phyloP scores from a whole-genome alignment of 75 land plant species.

The Adiantum capillusveneris region DNA sequence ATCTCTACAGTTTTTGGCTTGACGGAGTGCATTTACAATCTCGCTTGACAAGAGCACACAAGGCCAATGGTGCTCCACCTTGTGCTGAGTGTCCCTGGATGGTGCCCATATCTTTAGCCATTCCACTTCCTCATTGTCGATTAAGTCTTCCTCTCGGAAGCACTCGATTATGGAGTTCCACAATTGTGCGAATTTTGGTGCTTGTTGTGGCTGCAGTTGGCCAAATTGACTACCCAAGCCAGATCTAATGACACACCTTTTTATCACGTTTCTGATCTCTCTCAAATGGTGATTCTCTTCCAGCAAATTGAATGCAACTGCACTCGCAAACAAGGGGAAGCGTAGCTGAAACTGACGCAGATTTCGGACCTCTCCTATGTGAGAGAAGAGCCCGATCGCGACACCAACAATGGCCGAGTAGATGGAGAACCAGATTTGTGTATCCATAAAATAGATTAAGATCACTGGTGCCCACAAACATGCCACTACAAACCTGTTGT shows the following conservation, averaged over 20 bases:
- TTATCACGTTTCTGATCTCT: slow-evolving; percentile 44
- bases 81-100: slow-evolving; percentile 6
- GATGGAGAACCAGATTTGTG: slow-evolving; percentile 84
- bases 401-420: slow-evolving; percentile 70
- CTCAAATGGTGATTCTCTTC: slow-evolving; percentile 53
- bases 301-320: slow-evolving; percentile 78
- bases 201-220: background rate
- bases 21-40: slow-evolving; percentile 26
- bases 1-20: slow-evolving; percentile 9
- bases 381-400: slow-evolving; percentile 62
- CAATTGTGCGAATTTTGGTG: slow-evolving; percentile 20
- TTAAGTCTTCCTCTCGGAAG: slow-evolving; percentile 31
- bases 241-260: slow-evolving; percentile 62
- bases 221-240: slow-evolving; percentile 54
- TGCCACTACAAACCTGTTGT: slow-evolving; percentile 55
- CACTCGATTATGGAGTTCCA: slow-evolving; percentile 30
- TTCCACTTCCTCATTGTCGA: slow-evolving; percentile 30
- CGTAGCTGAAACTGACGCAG: slow-evolving; percentile 65
- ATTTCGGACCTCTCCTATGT: slow-evolving; percentile 88
- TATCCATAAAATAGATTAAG: slow-evolving; percentile 83
- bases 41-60: slow-evolving; percentile 29
- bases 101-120: slow-evolving; percentile 26
- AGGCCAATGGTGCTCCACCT: slow-evolving; percentile 38
- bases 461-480: slow-evolving; percentile 57
- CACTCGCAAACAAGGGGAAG: slow-evolving; percentile 93